Evolutionary conservation across 768 basidiomycete genomes (phyloP).

Genomic region (Lentinula sp.): DNA sequence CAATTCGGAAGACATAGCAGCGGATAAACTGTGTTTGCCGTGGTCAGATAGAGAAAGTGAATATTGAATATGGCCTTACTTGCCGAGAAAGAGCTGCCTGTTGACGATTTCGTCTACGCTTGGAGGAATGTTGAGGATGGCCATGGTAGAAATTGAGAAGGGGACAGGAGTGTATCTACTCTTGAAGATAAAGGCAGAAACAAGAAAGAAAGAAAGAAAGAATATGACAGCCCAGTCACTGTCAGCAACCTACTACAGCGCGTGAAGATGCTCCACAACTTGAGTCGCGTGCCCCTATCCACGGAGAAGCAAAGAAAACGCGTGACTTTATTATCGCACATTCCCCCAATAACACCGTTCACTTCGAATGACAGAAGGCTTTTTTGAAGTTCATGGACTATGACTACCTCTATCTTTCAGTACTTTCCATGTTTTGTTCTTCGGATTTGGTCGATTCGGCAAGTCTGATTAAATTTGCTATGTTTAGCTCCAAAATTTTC

Average conservation of each 20-base stretch:
- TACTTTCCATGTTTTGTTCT: too few relatives aligned
- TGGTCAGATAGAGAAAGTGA: background rate
- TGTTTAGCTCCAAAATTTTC: too few relatives aligned
- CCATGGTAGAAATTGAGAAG: background rate
- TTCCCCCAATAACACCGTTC: too few relatives aligned
- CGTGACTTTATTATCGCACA: too few relatives aligned
- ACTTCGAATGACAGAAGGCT: too few relatives aligned
- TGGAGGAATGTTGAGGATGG: conserved; percentile 7
- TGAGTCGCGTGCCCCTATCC: background rate
- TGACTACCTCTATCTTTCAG: too few relatives aligned
- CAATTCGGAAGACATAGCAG: conserved; percentile 25
- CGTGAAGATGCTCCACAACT: background rate
- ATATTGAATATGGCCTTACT: conserved; percentile 22
- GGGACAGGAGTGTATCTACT: background rate
- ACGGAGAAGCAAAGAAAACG: background rate
- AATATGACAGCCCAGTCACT: background rate
- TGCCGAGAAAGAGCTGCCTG: conserved; percentile 35
- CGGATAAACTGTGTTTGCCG: conserved; percentile 24
- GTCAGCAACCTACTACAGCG: background rate
- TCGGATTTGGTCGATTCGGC: too few relatives aligned
- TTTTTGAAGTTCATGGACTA: too few relatives aligned
- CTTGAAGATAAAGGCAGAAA: background rate
- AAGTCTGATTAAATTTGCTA: too few relatives aligned
- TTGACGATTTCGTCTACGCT: conserved; percentile 29
- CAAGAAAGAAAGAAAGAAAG: background rate